A percentile compares a stretch with the other conserved stretches of the same genome.
Evolutionary conservation across 305 asterid genomes (phyloP).

Genomic region (Nicotiana rustica): DNA sequence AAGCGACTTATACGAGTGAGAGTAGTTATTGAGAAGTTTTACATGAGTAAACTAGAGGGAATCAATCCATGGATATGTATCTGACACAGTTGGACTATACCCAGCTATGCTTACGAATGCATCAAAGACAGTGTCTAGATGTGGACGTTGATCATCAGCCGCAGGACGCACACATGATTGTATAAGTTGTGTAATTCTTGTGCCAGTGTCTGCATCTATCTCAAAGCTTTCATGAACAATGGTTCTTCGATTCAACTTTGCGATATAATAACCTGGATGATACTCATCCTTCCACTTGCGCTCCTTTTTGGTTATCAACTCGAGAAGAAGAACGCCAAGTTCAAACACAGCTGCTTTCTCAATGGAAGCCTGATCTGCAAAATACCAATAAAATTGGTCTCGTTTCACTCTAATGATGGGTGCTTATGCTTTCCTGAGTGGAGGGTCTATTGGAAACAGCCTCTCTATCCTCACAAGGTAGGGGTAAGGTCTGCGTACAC

Average conservation of each 20-base stretch:
- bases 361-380: neutral
- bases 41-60: no score
- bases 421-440: no score
- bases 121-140: neutral
- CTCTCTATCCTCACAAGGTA: no score
- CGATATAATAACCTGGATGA: neutral
- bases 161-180: neutral
- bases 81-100: neutral
- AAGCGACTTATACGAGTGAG: no score
- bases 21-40: no score
- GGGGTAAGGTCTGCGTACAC: no score
- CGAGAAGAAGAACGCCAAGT: neutral
- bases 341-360: neutral
- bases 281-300: neutral
- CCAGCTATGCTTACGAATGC: neutral
- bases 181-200: neutral
- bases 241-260: neutral
- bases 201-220: constrained; percentile 1
- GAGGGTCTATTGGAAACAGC: no score
- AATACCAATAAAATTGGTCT: neutral
- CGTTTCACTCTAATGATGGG: neutral
- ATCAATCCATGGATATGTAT: neutral
- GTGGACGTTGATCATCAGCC: neutral
- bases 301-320: neutral
- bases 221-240: neutral